Evolutionary conservation across 2,329 filamentous ascomycete genomes (phyloP), one percentile per base, ranked within the genome.

Genomic region (Fusarium sp.): DNA sequence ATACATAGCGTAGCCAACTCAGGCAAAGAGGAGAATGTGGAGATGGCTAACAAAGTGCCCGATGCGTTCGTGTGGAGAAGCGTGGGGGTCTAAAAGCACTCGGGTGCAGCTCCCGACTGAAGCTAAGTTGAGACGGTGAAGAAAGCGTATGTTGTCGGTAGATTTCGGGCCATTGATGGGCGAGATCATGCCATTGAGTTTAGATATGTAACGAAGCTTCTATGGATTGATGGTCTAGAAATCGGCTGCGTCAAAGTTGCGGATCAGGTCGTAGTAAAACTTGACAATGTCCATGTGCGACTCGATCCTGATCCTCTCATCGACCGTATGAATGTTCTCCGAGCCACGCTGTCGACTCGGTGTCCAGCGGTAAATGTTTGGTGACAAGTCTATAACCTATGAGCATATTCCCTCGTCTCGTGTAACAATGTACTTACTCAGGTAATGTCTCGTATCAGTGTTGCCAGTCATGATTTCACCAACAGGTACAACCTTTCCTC

Each of bases 401-500:
- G 44, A 72, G 69, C 5, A 57, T 19, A 28, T 6, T 19, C 18
- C 19, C 42, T 40, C 4, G 6, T 2, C 16, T 28, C 9, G 40
- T 13, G 11, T 28, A 9, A 18, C n/a, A 12, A 1, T 7, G 11
- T 2, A 75, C 79, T 79, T 72, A 81, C 82, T 80, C 25, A 82
- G 76, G 53, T 84, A 85, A 64, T 84, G 83, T n/a, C 81, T 75
- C 1, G 83, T 84, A 38, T 85, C 83, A 0, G 83, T 85, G 69
- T 85, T 85, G 10, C 82, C 83, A 9, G 79, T 83, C 83, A 85
- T 85, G 62, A 82, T 81, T 60, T 81, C 78, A 0, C 85, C 85
- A 0, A 88, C 87, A 0, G 89, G 85, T 1, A 91, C 86, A 6
- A 91, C 82, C 5, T 88, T 80, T 4, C 86, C 83, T 6, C 85